Evolutionary conservation across 257 asterid species (phyloP).

Genomic region (Haberlea rhodopensis): DNA sequence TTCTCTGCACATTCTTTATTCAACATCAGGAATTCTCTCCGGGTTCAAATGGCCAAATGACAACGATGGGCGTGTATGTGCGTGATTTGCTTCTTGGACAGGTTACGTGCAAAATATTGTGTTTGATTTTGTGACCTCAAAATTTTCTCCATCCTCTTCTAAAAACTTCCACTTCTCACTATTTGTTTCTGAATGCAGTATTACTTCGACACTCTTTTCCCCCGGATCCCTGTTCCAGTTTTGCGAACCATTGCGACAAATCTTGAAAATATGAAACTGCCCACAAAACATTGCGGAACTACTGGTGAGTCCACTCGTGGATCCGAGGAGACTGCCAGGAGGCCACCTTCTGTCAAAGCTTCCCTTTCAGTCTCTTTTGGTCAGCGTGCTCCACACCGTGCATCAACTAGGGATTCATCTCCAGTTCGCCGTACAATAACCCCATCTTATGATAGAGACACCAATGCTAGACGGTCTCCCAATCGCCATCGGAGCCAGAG

Average conservation of each 20-base stretch:
- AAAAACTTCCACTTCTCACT: conserved; percentile 6
- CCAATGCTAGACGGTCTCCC: conserved; percentile 60
- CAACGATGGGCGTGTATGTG: conserved; percentile 89
- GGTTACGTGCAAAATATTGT: conserved; percentile 44
- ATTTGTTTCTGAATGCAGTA: conserved; percentile 58
- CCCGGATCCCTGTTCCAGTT: conserved; percentile 92
- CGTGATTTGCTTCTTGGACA: conserved; percentile 97
- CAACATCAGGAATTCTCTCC: conserved; percentile 82
- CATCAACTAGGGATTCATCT: conserved; percentile 94
- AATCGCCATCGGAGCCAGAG: conserved; percentile 57
- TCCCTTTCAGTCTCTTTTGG: conserved; percentile 98
- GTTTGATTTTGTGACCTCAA: conserved; percentile 3
- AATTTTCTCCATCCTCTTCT: background rate
- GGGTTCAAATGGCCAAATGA: conserved; percentile 82
- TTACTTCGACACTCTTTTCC: conserved; percentile 90
- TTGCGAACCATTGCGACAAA: conserved; percentile 60
- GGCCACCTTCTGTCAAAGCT: conserved; percentile 98
- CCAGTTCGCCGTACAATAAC: conserved; percentile 77
- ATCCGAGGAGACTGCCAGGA: conserved; percentile 85
- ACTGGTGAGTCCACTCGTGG: conserved; percentile 95
- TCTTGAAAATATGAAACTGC: conserved; percentile 87
- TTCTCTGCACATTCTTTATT: conserved; percentile 16
- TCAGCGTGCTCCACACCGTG: conserved; percentile 98
- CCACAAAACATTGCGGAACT: conserved; percentile 74
- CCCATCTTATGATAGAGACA: conserved; percentile 54